These are phyloP conservation scores for Paramecium pentaurelia DNA, from an alignment of 73 alveolate species.

Conservation along the genomic window DNA sequence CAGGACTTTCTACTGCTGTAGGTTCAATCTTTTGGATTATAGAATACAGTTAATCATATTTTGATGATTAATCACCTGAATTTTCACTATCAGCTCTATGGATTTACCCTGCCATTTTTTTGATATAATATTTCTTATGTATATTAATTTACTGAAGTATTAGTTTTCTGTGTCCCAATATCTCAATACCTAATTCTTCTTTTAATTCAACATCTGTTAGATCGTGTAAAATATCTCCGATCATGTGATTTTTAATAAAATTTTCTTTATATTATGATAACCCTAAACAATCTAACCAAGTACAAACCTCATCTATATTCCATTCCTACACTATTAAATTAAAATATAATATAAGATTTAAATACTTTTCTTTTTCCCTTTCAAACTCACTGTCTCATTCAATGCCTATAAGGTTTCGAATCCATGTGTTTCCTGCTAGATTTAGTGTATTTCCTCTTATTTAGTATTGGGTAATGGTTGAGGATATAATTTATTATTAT, in stretches of 20 bases:
- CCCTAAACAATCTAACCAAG: constrained; percentile 12
- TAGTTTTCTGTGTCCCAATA: constrained; percentile 39
- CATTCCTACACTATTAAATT: constrained; percentile 10
- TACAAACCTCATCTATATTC: constrained; percentile 5
- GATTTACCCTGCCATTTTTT: background rate
- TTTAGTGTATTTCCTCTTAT: background rate
- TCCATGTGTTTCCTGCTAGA: background rate
- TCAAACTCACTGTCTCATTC: background rate
- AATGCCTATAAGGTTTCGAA: background rate
- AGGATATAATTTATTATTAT: background rate
- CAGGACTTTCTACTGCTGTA: background rate
- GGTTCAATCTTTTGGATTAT: background rate
- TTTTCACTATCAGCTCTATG: background rate
- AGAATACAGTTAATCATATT: background rate
- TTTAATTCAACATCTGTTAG: constrained; percentile 46
- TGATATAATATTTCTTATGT: constrained; percentile 48
- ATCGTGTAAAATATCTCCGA: constrained; percentile 26
- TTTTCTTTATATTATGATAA: background rate
- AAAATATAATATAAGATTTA: background rate
- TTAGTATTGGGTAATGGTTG: constrained; percentile 23
- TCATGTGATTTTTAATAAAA: constrained; percentile 29
- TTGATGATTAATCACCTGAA: background rate
- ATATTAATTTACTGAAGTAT: constrained; percentile 12
- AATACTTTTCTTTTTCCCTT: constrained; percentile 10
- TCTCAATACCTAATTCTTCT: constrained; percentile 7